These are phyloP conservation scores for Chlorella sp. DNA, from an alignment of 139 green algal species.

Conservation along the genomic window DNA sequence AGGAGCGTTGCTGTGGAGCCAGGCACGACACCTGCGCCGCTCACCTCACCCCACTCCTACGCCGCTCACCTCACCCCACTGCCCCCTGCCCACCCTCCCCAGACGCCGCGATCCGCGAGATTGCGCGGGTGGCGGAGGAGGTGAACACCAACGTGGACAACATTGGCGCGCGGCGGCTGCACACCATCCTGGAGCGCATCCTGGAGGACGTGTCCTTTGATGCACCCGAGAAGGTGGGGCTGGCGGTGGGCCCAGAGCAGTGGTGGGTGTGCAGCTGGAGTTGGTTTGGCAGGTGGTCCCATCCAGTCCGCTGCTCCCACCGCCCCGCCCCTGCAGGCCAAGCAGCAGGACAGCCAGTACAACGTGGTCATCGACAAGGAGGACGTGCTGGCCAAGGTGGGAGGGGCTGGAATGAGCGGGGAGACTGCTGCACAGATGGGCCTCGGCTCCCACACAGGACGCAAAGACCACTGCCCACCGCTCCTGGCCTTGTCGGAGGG, in stretches of 20 bases:
- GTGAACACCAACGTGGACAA: constrained; percentile 91
- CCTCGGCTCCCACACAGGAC: no score
- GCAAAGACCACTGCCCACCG: no score
- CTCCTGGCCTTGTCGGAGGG: no score
- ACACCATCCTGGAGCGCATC: constrained; percentile 95
- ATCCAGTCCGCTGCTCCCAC: not conserved
- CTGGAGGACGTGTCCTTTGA: constrained; percentile 93
- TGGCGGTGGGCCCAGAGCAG: no score
- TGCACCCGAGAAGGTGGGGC: constrained; percentile 77
- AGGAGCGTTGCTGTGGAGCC: no score
- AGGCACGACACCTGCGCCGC: no score
- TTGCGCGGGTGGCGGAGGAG: constrained; percentile 85
- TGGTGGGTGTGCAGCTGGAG: no score
- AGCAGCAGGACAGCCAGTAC: constrained; percentile 34
- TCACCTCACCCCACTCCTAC: no score
- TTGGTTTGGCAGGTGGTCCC: no score
- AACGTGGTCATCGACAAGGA: constrained; percentile 69
- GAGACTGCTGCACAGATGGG: no score
- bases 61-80: no score
- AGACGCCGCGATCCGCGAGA: constrained; percentile 76
- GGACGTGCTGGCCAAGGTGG: constrained; percentile 54
- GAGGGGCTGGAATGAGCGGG: no score
- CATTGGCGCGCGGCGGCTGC: constrained; percentile 93
- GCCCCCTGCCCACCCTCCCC: constrained; percentile 19
- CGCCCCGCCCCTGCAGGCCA: constrained; percentile 30